A percentile compares a stretch with the other conserved stretches of the same genome.
Evolutionary conservation across 768 basidiomycete species (phyloP).

Genomic region (Tylopilus intermedius): DNA sequence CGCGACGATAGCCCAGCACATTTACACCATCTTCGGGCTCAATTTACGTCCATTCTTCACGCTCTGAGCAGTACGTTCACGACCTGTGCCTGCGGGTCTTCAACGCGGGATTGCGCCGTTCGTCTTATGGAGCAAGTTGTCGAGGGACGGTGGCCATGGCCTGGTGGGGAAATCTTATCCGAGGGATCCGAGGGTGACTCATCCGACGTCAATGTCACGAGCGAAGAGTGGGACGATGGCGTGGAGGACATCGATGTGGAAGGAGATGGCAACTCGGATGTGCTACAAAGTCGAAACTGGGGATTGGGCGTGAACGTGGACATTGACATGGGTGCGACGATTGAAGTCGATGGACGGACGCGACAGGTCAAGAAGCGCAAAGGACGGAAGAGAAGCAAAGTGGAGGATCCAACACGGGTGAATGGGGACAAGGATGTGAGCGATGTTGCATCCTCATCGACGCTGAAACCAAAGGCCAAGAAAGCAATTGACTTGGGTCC

Average conservation of each 20-base stretch:
- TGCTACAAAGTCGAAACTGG: slow-evolving; percentile 5
- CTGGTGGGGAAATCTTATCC: slow-evolving; percentile 24
- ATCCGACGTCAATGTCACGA: slow-evolving; percentile 11
- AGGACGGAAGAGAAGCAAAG: slow-evolving; percentile 14
- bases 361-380: slow-evolving; percentile 20
- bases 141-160: slow-evolving; percentile 34
- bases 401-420: slow-evolving; percentile 28
- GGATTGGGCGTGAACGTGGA: slow-evolving; percentile 25
- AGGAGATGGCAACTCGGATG: slow-evolving; percentile 15
- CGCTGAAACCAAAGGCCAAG: background rate
- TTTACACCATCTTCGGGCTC: slow-evolving; percentile 50
- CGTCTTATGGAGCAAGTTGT: slow-evolving; percentile 64
- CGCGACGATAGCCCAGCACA: slow-evolving; percentile 39
- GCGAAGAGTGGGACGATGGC: slow-evolving; percentile 16
- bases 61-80: slow-evolving; percentile 66
- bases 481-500: slow-evolving; percentile 52
- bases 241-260: slow-evolving; percentile 22
- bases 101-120: slow-evolving; percentile 58
- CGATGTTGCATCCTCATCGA: background rate
- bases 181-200: slow-evolving; percentile 20
- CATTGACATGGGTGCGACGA: slow-evolving; percentile 15
- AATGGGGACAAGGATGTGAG: background rate
- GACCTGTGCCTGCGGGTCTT: slow-evolving; percentile 68
- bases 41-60: slow-evolving; percentile 67
- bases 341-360: slow-evolving; percentile 2